Base-by-base conservation (phyloP, 2,329 filamentous ascomycete species). In the Neonectria ditissima region DNA sequence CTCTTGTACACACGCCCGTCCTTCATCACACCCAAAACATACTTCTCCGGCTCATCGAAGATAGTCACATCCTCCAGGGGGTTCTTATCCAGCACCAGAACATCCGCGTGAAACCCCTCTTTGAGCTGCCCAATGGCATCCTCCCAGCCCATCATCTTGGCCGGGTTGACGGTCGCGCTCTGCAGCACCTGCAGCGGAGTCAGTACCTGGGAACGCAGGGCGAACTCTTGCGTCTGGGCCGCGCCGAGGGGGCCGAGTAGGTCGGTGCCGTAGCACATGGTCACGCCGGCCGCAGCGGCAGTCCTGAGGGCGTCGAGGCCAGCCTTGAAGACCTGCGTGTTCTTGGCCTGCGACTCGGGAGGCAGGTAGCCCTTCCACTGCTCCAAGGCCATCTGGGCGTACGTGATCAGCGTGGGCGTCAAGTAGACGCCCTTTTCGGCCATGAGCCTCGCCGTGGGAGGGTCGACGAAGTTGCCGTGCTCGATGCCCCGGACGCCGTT, bases 41-140 rank as follows among this genome's bases (percentile, higher is more conserved):
- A 76, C 67, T 80, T 77, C 28, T 86, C 82, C 3, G 80, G 80
- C 32, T 77, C 69, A 64, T 84, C 83, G 24, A 88, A 72, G 3
- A 87, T 75, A 0, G 77, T 78, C 20, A 87, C 80, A 69, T 88
- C 81, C n/a, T 86, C 80, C 59, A 88, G 70, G 1, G 86, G 86
- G 68, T 87, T 87, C 53, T 72, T 70, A 44, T 81, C 81, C 48
- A 87, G 68, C 2, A 88, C 74, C 24, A 88, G 65, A 51, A 88
- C 54, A 71, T 88, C 86, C 0, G 85, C 86, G 1, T 76, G 72
- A 62, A 82, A 86, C 0, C 84, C 84, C 22, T 79, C 76, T 62
- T 80, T 80, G 3, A 88, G 72, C 65, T 85, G 80, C 0, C 86
- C 86, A 16, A 88, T 70, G 20, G 74, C 75, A 2, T 79, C 70